Conservation (phyloP, 2,329 filamentous ascomycete genomes). For the Phialocephala subalpina region DNA sequence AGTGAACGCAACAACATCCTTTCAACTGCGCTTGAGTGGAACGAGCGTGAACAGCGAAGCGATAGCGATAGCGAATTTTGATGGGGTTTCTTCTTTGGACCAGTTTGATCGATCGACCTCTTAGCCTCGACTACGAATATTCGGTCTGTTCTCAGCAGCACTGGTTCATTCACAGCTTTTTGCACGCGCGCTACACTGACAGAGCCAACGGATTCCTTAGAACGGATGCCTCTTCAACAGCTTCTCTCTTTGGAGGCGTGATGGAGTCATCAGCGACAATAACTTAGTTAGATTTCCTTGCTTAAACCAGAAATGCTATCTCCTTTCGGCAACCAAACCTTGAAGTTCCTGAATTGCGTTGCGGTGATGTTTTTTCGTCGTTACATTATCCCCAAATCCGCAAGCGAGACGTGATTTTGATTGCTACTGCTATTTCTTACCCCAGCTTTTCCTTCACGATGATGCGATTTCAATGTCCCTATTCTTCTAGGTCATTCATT, state of each 20-base stretch:
- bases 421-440: too few relatives aligned
- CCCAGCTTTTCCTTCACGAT: too few relatives aligned
- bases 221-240: neutral
- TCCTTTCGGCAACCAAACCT: constrained; percentile 4
- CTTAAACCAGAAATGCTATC: constrained; percentile 5
- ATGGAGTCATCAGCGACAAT: neutral
- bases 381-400: neutral
- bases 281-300: neutral
- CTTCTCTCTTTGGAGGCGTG: neutral
- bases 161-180: neutral
- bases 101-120: neutral
- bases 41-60: neutral
- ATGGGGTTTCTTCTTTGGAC: neutral
- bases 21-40: neutral
- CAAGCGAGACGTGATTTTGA: neutral
- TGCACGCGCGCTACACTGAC: constrained; percentile 9
- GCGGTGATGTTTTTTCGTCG: neutral
- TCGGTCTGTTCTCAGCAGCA: neutral
- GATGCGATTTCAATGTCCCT: too few relatives aligned
- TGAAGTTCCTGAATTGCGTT: neutral
- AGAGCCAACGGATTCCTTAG: neutral
- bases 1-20: neutral
- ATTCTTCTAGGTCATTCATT: too few relatives aligned
- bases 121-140: constrained; percentile 2
- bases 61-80: neutral